These are phyloP conservation scores for Ceratobasidium sp. DNA, from an alignment of 1,284 basidiomycete genomes.

Conservation along the genomic window DNA sequence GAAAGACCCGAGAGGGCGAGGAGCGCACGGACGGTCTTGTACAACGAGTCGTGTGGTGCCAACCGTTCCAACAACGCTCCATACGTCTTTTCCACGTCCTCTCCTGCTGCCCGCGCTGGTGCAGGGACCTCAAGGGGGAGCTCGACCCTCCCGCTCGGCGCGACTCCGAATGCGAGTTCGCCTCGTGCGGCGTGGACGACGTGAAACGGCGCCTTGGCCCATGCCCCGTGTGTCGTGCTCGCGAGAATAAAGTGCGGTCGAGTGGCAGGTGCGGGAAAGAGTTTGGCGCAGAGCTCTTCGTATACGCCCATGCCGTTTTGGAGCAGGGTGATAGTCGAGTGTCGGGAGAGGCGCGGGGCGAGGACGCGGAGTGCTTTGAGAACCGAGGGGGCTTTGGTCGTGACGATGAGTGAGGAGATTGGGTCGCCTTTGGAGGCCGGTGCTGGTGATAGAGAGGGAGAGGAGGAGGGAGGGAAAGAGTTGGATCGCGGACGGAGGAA, in stretches of 20 bases:
- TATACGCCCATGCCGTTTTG: conserved; percentile 94
- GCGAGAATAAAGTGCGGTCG: conserved; percentile 91
- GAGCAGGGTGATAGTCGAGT: conserved; percentile 88
- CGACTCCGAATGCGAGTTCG: conserved; percentile 80
- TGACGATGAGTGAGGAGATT: conserved; percentile 83
- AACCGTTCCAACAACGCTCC: conserved; percentile 47
- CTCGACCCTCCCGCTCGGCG: conserved; percentile 61
- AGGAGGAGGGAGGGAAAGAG: background rate
- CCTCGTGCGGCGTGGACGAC: conserved; percentile 84
- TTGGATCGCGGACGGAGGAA: conserved; percentile 30
- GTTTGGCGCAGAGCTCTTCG: conserved; percentile 75
- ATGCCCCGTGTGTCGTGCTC: conserved; percentile 85
- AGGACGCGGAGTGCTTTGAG: conserved; percentile 71
- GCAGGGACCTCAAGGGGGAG: conserved; percentile 18
- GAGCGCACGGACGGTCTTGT: conserved; percentile 77
- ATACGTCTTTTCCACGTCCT: conserved; percentile 15
- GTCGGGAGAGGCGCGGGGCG: conserved; percentile 71
- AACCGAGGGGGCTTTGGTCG: conserved; percentile 83
- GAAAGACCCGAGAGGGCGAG: conserved; percentile 69
- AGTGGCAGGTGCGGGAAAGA: conserved; percentile 79
- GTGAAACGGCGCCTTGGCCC: conserved; percentile 65
- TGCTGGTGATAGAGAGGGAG: no score
- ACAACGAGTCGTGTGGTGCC: conserved; percentile 63
- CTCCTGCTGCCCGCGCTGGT: background rate
- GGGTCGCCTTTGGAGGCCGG: conserved; percentile 52